Evolutionary conservation across 805 yeast species (phyloP).

Genomic region (Huiozyma naganishii): DNA sequence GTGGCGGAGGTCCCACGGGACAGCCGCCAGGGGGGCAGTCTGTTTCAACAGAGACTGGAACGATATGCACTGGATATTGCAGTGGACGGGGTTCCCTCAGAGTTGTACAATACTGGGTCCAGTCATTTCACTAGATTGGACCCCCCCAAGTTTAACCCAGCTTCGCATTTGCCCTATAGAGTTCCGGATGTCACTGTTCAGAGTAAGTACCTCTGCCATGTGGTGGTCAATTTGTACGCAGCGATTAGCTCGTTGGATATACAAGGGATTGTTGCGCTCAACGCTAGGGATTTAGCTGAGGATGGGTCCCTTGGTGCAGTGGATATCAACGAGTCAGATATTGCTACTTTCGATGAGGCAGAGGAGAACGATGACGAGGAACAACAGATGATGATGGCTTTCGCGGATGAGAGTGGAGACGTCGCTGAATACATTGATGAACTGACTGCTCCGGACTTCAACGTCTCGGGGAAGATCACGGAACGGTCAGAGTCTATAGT

Average conservation of each 20-base stretch:
- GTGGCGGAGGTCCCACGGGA: neutral
- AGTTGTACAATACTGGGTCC: conserved; percentile 25
- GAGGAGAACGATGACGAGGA: conserved; percentile 20
- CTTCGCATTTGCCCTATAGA: conserved; percentile 54
- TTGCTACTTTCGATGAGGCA: conserved; percentile 23
- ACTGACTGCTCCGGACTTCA: conserved; percentile 29
- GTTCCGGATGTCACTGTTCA: conserved; percentile 62
- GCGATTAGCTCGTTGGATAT: conserved; percentile 68
- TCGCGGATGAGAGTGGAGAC: conserved; percentile 25
- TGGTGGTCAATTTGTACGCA: conserved; percentile 65
- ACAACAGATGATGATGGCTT: conserved; percentile 3
- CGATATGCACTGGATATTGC: conserved; percentile 37
- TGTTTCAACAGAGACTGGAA: neutral
- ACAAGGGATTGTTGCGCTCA: conserved; percentile 55
- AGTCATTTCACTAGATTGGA: conserved; percentile 30
- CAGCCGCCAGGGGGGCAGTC: neutral
- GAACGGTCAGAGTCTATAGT: conserved; percentile 62
- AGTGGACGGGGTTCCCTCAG: conserved; percentile 19
- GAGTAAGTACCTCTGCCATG: conserved; percentile 65
- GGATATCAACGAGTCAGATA: conserved; percentile 1
- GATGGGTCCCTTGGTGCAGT: neutral
- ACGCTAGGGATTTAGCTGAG: conserved; percentile 53
- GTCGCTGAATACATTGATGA: conserved; percentile 25
- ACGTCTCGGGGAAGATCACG: conserved; percentile 45
- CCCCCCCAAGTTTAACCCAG: conserved; percentile 24